Evolutionary conservation across 176 grass and related monocot genomes (phyloP).

Genomic region (Musa schizocarpa): DNA sequence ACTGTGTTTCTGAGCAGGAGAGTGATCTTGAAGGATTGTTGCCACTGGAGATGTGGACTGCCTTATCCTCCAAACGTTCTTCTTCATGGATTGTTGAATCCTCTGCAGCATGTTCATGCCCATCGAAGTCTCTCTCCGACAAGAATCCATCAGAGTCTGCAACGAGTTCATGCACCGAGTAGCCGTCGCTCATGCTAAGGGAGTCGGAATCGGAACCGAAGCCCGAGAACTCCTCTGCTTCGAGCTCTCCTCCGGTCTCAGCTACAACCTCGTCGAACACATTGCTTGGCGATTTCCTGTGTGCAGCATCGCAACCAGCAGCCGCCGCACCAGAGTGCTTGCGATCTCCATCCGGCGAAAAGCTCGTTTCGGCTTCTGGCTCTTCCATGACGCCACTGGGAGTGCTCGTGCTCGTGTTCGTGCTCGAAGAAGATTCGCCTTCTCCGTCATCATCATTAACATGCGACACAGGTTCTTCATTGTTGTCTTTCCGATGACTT

Average conservation of each 20-base stretch:
- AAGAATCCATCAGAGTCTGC: constrained; percentile 84
- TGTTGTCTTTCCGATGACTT: neutral
- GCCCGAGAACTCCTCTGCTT: constrained; percentile 51
- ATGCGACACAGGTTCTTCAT: neutral
- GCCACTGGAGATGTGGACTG: neutral
- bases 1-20: constrained; percentile 25
- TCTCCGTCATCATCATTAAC: neutral
- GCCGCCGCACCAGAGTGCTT: too few species aligned
- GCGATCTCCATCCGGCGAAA: too few species aligned
- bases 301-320: neutral
- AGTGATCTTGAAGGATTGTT: constrained; percentile 5
- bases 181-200: constrained; percentile 65
- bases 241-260: constrained; percentile 10
- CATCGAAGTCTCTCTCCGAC: constrained; percentile 49
- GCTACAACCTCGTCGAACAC: neutral
- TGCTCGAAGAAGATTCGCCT: constrained; percentile 4
- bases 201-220: constrained; percentile 78
- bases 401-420: too few species aligned
- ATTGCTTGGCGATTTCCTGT: neutral
- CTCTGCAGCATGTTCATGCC: neutral
- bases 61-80: too few species aligned
- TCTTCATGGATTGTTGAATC: too few species aligned
- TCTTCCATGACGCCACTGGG: constrained; percentile 43
- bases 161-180: constrained; percentile 80
- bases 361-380: constrained; percentile 41